Percentiles rank a stretch among this genome's conserved stretches.
These are phyloP conservation scores for Xylaria sp. DNA, from an alignment of 2,329 filamentous ascomycete species.

Conservation along the genomic window DNA sequence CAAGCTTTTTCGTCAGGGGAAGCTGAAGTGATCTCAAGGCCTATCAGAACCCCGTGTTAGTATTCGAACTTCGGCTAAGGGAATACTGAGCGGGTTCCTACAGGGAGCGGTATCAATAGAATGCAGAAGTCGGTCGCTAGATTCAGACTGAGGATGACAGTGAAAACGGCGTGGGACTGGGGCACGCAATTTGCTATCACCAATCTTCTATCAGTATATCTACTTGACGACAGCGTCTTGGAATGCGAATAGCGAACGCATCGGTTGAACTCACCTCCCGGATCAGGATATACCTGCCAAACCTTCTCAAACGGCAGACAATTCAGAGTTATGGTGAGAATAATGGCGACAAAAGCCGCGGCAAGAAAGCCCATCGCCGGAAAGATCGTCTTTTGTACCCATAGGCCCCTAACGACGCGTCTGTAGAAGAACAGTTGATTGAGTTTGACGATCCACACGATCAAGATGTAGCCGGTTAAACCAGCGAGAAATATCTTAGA, in stretches of 20 bases:
- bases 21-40: not conserved
- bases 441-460: constrained; percentile 49
- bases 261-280: constrained; percentile 2
- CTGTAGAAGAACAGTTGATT: constrained; percentile 50
- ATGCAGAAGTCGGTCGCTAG: constrained; percentile 3
- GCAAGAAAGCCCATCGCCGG: constrained; percentile 40
- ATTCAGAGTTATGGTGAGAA: not conserved
- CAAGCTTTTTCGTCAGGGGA: not conserved
- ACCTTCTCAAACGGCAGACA: not conserved
- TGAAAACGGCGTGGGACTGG: not conserved
- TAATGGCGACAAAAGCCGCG: not conserved
- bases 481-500: constrained; percentile 46
- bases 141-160: constrained; percentile 4
- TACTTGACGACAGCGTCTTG: not conserved
- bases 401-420: constrained; percentile 44
- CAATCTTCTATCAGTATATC: not conserved
- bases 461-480: constrained; percentile 42
- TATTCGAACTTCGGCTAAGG: not conserved
- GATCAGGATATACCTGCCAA: constrained; percentile 12
- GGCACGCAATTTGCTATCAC: not conserved
- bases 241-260: not conserved
- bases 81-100: not conserved
- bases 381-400: constrained; percentile 45
- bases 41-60: not conserved
- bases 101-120: not conserved